Percentiles rank a stretch among this genome's conserved stretches.
phyloP scores from a whole-genome alignment of 2,329 filamentous ascomycete genomes.

The Claviceps arundinis region DNA sequence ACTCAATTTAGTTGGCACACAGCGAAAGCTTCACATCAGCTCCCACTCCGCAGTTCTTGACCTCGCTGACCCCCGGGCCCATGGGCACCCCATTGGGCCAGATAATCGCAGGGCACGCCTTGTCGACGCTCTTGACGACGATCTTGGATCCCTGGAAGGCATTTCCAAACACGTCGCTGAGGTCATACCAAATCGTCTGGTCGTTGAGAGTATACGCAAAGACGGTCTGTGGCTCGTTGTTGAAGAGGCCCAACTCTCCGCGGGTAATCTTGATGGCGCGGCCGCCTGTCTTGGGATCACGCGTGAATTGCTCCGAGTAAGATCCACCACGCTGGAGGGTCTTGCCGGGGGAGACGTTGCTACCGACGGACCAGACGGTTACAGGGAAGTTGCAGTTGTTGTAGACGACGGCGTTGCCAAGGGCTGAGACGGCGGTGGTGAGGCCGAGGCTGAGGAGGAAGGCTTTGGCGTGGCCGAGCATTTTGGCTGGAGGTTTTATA shows the following conservation, averaged over 20 bases:
- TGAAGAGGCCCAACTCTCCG: conserved; percentile 23
- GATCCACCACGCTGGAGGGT: conserved; percentile 15
- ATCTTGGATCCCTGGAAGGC: conserved; percentile 22
- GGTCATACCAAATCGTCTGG: conserved; percentile 24
- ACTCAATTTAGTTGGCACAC: conserved; percentile 10
- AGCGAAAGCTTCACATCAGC: conserved; percentile 23
- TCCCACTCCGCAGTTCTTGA: conserved; percentile 20
- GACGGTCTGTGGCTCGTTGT: conserved; percentile 25
- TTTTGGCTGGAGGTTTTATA: background rate
- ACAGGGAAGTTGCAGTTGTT: conserved; percentile 24
- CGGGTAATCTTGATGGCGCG: conserved; percentile 25
- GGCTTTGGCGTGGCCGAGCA: conserved; percentile 8
- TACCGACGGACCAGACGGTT: conserved; percentile 27
- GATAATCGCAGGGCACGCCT: conserved; percentile 20
- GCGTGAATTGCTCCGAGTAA: conserved; percentile 21
- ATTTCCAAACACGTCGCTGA: conserved; percentile 27
- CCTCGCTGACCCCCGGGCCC: conserved; percentile 19
- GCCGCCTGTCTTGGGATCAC: conserved; percentile 25
- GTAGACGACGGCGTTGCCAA: conserved; percentile 22
- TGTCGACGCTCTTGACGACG: conserved; percentile 15
- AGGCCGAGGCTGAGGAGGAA: conserved; percentile 5
- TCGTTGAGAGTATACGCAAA: conserved; percentile 26
- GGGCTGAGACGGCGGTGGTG: conserved; percentile 5
- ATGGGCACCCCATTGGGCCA: conserved; percentile 23
- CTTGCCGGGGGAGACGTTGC: conserved; percentile 13